Evolutionary conservation across 768 basidiomycete species (phyloP).

Genomic region (Boletus vinaceobasis): DNA sequence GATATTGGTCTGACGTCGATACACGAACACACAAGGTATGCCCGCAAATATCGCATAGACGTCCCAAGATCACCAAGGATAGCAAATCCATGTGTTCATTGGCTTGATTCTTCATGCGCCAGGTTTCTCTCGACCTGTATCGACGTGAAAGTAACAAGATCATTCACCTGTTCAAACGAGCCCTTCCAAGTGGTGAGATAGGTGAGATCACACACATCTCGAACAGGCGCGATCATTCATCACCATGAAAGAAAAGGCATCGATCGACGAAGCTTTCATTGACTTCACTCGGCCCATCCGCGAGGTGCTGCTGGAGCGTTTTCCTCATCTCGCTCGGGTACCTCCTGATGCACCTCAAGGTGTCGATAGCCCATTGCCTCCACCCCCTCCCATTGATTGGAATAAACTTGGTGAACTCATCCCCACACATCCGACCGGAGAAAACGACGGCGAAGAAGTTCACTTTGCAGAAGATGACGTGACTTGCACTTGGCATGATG

Average conservation of each 20-base stretch:
- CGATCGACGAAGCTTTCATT: constrained; percentile 95
- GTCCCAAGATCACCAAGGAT: not conserved
- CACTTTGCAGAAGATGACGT: constrained; percentile 29
- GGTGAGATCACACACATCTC: constrained; percentile 43
- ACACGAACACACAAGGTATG: constrained; percentile 87
- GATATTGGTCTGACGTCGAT: constrained; percentile 89
- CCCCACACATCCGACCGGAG: constrained; percentile 42
- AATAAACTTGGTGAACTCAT: constrained; percentile 57
- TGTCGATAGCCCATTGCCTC: constrained; percentile 72
- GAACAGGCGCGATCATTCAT: not conserved
- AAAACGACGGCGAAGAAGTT: constrained; percentile 17
- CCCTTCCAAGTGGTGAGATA: constrained; percentile 75
- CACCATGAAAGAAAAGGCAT: constrained; percentile 76
- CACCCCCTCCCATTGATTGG: constrained; percentile 67
- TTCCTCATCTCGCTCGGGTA: constrained; percentile 70
- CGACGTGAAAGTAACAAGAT: constrained; percentile 89
- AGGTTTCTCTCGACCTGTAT: constrained; percentile 94
- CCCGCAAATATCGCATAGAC: not conserved
- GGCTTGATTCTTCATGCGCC: not conserved
- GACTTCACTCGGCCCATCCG: constrained; percentile 86
- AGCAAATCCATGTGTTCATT: not conserved
- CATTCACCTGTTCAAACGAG: constrained; percentile 74
- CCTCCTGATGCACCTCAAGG: constrained; percentile 69
- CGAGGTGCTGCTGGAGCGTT: constrained; percentile 64
- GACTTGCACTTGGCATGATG: constrained; percentile 80